Evolutionary conservation across 768 basidiomycete genomes (phyloP).

Genomic region (Tubosaeta sp.): DNA sequence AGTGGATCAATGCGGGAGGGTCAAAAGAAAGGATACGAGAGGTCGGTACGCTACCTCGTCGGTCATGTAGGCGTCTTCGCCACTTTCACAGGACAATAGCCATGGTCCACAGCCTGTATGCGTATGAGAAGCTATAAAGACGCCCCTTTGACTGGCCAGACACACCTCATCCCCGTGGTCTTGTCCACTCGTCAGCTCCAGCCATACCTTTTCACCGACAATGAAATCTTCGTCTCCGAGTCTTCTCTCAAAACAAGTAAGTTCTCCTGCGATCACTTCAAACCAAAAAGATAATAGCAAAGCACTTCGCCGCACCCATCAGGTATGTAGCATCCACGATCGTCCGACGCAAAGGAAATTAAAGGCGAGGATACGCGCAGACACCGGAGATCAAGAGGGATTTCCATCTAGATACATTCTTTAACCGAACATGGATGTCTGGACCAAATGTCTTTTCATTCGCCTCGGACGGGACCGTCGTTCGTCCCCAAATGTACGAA

Average conservation of each 20-base stretch:
- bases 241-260: background rate
- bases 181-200: background rate
- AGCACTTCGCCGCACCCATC: background rate
- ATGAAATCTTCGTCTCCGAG: background rate
- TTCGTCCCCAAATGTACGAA: background rate
- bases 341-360: background rate
- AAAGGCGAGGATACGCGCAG: background rate
- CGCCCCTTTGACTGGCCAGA: background rate
- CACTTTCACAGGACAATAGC: background rate
- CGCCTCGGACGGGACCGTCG: constrained; percentile 17
- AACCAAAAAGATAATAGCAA: background rate
- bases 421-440: constrained; percentile 36
- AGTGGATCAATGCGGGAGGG: too few relatives aligned
- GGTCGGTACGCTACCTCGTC: too few relatives aligned
- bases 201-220: background rate
- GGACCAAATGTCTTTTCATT: constrained; percentile 23
- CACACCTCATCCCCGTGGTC: background rate
- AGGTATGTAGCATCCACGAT: background rate
- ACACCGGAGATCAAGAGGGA: constrained; percentile 19
- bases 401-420: constrained; percentile 50
- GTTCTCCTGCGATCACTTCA: background rate
- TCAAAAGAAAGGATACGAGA: too few relatives aligned
- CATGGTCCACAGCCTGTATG: background rate
- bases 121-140: background rate
- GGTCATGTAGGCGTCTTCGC: too few relatives aligned